Evolutionary conservation across 495 filamentous ascomycete species (phyloP).

Genomic region (Cercophora samala): DNA sequence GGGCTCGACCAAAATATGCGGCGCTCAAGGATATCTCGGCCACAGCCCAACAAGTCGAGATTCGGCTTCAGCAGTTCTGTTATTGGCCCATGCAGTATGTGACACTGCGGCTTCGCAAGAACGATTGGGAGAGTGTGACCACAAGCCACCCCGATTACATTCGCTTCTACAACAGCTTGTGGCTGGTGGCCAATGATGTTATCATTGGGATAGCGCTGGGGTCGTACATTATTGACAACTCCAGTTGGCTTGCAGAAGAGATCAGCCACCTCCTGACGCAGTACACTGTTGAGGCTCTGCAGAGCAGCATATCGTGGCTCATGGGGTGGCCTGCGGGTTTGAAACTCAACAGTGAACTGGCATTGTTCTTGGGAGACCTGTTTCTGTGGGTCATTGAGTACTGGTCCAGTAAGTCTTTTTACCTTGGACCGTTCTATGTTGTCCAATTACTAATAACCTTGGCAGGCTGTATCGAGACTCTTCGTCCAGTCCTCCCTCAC

Average conservation of each 20-base stretch:
- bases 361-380: conserved; percentile 85
- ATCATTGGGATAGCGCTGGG: conserved; percentile 97
- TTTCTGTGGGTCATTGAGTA: conserved; percentile 98
- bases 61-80: conserved; percentile 95
- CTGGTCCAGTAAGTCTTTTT: conserved; percentile 67
- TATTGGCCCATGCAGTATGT: conserved; percentile 98
- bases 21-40: conserved; percentile 94
- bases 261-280: conserved; percentile 72
- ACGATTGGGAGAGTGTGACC: conserved; percentile 93
- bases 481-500: conserved; percentile 75
- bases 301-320: conserved; percentile 88
- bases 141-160: conserved; percentile 98
- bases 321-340: conserved; percentile 98
- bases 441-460: conserved; percentile 10
- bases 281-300: conserved; percentile 87
- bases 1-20: conserved; percentile 70
- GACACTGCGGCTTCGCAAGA: conserved; percentile 79
- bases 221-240: conserved; percentile 95
- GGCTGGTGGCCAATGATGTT: conserved; percentile 97
- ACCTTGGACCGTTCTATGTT: conserved; percentile 21
- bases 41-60: conserved; percentile 97
- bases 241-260: conserved; percentile 75
- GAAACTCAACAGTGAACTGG: conserved; percentile 94
- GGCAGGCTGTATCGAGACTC: conserved; percentile 64
- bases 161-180: conserved; percentile 97